These are phyloP conservation scores for Ophiostoma sp. DNA, from an alignment of 2,329 filamentous ascomycete genomes.

Conservation along the genomic window DNA sequence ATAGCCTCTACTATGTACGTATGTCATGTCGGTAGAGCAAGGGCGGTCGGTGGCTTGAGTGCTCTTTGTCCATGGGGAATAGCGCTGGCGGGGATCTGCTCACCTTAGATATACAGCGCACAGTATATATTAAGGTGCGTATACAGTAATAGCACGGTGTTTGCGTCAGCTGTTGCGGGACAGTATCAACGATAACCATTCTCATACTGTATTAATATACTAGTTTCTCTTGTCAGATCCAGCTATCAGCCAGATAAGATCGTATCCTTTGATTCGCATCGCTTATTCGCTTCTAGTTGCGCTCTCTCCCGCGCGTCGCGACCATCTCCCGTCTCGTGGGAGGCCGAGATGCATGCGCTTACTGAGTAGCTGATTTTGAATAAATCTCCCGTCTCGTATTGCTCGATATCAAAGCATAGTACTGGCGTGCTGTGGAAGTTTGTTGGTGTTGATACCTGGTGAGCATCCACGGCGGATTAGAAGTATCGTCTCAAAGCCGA, in stretches of 20 bases:
- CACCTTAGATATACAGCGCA: neutral
- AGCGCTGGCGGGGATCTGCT: neutral
- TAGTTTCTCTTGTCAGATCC: neutral
- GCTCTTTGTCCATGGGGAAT: neutral
- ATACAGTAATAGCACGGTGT: neutral
- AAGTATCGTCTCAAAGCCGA: neutral
- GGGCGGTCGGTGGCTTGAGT: neutral
- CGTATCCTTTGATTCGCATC: neutral
- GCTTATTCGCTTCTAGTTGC: neutral
- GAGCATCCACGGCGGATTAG: neutral
- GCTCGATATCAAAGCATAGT: no score
- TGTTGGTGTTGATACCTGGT: neutral
- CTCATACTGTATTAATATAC: neutral
- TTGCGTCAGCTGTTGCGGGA: conserved; percentile 1
- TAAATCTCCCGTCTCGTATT: no score
- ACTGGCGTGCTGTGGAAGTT: neutral
- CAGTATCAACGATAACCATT: neutral
- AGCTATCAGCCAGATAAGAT: neutral
- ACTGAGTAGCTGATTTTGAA: no score
- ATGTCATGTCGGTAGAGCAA: neutral
- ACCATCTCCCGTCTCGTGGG: neutral
- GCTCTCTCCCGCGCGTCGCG: neutral
- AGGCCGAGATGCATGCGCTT: neutral
- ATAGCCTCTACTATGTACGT: neutral
- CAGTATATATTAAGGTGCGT: neutral